These are phyloP conservation scores for Candida taoyuanica DNA, from an alignment of 805 yeast genomes.

Conservation along the genomic window DNA sequence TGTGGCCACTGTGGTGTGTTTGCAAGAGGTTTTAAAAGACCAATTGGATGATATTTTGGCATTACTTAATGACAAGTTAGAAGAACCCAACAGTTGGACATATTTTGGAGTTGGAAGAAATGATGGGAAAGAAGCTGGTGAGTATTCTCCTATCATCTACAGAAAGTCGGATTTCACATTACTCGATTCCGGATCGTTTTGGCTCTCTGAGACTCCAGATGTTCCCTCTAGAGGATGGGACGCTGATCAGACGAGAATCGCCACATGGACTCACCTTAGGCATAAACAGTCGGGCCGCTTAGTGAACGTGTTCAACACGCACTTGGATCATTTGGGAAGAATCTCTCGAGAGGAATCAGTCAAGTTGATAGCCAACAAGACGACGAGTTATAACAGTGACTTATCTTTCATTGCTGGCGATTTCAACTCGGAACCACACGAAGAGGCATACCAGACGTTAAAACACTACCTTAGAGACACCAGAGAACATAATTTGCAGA, in stretches of 20 bases:
- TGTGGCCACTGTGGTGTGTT: slow-evolving; percentile 36
- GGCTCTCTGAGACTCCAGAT: slow-evolving; percentile 53
- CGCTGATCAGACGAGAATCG: slow-evolving; percentile 39
- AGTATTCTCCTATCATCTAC: slow-evolving; percentile 46
- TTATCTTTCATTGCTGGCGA: slow-evolving; percentile 50
- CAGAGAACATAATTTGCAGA: slow-evolving; percentile 21
- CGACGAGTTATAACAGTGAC: slow-evolving; percentile 28
- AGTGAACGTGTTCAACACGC: slow-evolving; percentile 40
- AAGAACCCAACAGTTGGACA: slow-evolving; percentile 30
- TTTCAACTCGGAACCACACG: slow-evolving; percentile 47
- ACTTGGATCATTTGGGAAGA: slow-evolving; percentile 45
- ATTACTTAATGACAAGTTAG: slow-evolving; percentile 27
- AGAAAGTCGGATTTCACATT: slow-evolving; percentile 35
- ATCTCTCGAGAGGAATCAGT: slow-evolving; percentile 43
- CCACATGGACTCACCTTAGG: slow-evolving; percentile 31
- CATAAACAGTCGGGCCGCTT: slow-evolving; percentile 19
- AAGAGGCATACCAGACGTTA: slow-evolving; percentile 37
- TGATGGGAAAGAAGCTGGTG: slow-evolving; percentile 48
- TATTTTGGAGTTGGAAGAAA: slow-evolving; percentile 49
- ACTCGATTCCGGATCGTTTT: slow-evolving; percentile 39
- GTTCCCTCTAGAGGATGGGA: slow-evolving; percentile 51
- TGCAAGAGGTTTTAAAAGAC: slow-evolving; percentile 44
- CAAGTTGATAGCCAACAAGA: slow-evolving; percentile 38
- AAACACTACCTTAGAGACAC: slow-evolving; percentile 36
- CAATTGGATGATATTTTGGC: slow-evolving; percentile 42